These are phyloP conservation scores for Epichloe coenophiala DNA, from an alignment of 2,329 filamentous ascomycete species.

Conservation along the genomic window DNA sequence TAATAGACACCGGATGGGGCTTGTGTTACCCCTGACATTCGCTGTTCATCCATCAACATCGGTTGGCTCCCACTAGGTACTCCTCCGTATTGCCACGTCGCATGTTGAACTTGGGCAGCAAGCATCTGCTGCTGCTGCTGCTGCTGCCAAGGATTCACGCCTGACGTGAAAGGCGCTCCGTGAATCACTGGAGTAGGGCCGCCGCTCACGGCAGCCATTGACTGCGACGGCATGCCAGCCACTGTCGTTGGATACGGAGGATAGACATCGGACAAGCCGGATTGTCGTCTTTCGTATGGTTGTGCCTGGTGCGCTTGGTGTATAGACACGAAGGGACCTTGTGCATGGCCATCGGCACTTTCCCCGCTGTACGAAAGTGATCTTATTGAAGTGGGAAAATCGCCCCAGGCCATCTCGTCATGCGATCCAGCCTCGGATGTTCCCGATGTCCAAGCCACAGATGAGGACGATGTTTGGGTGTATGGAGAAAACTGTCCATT, in stretches of 20 bases:
- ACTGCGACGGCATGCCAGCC: constrained; percentile 21
- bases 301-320: constrained; percentile 21
- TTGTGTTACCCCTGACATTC: constrained; percentile 5
- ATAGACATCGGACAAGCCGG: constrained; percentile 31
- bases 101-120: constrained; percentile 6
- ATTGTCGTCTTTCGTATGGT: constrained; percentile 30
- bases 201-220: constrained; percentile 18
- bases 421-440: constrained; percentile 24
- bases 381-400: constrained; percentile 28
- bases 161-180: constrained; percentile 14
- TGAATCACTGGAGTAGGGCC: constrained; percentile 21
- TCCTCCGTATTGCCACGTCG: constrained; percentile 23
- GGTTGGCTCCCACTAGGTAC: constrained; percentile 8
- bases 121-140: constrained; percentile 25
- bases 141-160: constrained; percentile 31
- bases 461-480: constrained; percentile 25
- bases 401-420: constrained; percentile 32
- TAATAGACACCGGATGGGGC: constrained; percentile 9
- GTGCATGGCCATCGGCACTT: constrained; percentile 19
- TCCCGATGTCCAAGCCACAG: constrained; percentile 28
- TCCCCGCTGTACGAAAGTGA: constrained; percentile 38
- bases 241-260: constrained; percentile 24
- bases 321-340: constrained; percentile 27
- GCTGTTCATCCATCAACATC: constrained; percentile 8
- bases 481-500: constrained; percentile 38